phyloP scores from a whole-genome alignment of 2,329 filamentous ascomycete species.

The Ampelomyces quisqualis region DNA sequence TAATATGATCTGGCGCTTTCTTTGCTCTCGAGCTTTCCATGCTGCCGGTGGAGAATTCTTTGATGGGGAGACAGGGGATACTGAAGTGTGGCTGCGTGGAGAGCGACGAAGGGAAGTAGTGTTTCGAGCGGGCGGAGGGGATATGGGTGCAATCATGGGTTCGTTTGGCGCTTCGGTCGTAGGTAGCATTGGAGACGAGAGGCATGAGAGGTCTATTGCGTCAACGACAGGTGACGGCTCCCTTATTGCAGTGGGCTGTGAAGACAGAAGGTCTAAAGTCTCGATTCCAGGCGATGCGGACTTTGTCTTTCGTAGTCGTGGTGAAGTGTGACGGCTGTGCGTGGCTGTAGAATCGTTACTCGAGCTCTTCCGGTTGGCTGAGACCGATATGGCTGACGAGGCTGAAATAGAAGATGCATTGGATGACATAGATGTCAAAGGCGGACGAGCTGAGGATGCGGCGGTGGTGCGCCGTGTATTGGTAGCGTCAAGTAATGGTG shows the following conservation, averaged over 20 bases:
- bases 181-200: constrained; percentile 16
- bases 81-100: constrained; percentile 17
- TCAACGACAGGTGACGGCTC: constrained; percentile 17
- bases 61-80: constrained; percentile 5
- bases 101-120: constrained; percentile 19
- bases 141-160: background rate
- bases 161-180: background rate
- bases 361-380: constrained; percentile 6
- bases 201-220: constrained; percentile 24
- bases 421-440: constrained; percentile 29
- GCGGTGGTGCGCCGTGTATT: constrained; percentile 6
- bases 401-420: constrained; percentile 23
- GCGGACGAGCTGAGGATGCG: constrained; percentile 15
- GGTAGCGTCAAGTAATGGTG: background rate
- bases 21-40: constrained; percentile 34
- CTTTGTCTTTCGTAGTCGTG: constrained; percentile 22
- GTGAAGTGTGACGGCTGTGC: constrained; percentile 23
- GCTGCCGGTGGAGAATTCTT: constrained; percentile 22
- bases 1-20: constrained; percentile 35
- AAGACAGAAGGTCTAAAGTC: constrained; percentile 27
- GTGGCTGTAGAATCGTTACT: constrained; percentile 3
- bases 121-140: constrained; percentile 8
- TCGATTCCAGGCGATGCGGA: constrained; percentile 20
- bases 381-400: constrained; percentile 10
- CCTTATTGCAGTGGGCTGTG: constrained; percentile 1